Percentiles rank a stretch among this genome's conserved stretches.
Evolutionary conservation across 2,329 filamentous ascomycete genomes (phyloP).

Genomic region (Davidsoniella neocaledoniae): DNA sequence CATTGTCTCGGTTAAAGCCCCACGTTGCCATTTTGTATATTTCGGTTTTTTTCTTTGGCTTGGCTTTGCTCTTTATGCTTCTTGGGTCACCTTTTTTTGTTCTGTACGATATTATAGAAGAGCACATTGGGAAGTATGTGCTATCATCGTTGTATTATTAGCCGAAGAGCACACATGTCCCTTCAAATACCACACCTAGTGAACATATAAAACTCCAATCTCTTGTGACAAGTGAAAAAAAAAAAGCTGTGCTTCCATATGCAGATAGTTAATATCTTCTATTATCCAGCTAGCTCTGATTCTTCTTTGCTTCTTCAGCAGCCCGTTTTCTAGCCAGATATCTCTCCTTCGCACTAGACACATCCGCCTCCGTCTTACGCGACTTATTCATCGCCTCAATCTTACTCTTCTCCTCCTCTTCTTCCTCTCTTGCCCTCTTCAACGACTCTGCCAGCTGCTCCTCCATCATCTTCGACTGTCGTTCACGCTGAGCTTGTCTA

Average conservation of each 20-base stretch:
- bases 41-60: too few species aligned
- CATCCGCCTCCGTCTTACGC: constrained; percentile 59
- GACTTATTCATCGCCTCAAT: constrained; percentile 54
- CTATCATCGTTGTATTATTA: constrained; percentile 1
- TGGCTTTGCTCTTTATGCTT: too few species aligned
- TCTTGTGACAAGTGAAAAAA: not conserved
- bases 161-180: not conserved
- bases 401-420: constrained; percentile 44
- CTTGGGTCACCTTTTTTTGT: not conserved
- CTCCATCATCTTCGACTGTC: constrained; percentile 65
- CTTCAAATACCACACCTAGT: too few species aligned
- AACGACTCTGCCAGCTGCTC: constrained; percentile 57
- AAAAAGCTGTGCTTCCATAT: not conserved
- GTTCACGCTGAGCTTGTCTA: constrained; percentile 50
- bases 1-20: too few species aligned
- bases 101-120: not conserved
- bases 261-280: not conserved
- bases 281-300: constrained; percentile 16
- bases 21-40: too few species aligned
- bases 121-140: too few species aligned
- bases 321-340: constrained; percentile 64
- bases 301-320: constrained; percentile 49
- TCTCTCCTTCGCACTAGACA: constrained; percentile 61
- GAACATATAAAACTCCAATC: not conserved
- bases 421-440: constrained; percentile 52